Conservation (phyloP, 371 early-diverging fungal species). For the Rhizopus arrhizus region DNA sequence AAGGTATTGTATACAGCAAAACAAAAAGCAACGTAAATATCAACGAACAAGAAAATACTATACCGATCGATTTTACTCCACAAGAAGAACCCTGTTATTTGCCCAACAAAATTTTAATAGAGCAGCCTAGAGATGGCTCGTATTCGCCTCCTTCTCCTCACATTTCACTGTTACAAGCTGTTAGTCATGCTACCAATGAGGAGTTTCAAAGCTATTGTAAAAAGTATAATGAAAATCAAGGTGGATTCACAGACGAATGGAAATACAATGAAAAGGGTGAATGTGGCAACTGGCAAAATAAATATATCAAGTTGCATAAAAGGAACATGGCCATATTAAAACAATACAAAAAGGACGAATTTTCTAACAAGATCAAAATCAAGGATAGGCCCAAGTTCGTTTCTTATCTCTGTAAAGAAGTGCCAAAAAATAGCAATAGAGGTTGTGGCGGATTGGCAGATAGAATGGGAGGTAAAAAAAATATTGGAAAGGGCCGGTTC, state of each 20-base stretch:
- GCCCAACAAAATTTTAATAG: constrained; percentile 28
- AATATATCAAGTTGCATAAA: constrained; percentile 39
- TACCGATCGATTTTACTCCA: constrained; percentile 1
- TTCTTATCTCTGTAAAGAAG: constrained; percentile 49
- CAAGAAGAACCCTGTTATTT: constrained; percentile 19
- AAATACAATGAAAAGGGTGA: constrained; percentile 33
- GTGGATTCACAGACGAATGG: constrained; percentile 29
- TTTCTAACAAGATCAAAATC: constrained; percentile 20
- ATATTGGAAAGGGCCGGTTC: neutral
- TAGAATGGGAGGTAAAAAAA: constrained; percentile 48
- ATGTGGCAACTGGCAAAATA: constrained; percentile 54
- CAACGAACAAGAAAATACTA: neutral
- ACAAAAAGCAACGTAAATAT: neutral
- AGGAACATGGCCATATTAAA: constrained; percentile 35
- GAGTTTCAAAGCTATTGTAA: constrained; percentile 47
- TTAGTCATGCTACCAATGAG: constrained; percentile 28
- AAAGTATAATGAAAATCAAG: constrained; percentile 25
- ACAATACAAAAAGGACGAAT: constrained; percentile 36
- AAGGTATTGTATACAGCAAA: neutral
- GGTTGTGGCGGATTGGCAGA: constrained; percentile 58
- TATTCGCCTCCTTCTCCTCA: constrained; percentile 54
- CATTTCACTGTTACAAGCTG: constrained; percentile 32
- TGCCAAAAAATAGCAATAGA: constrained; percentile 40
- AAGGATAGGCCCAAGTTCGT: constrained; percentile 37
- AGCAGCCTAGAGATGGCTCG: constrained; percentile 34